These are phyloP conservation scores for Taiozyma sp. DNA, from an alignment of 1,139 yeast genomes.

Conservation along the genomic window DNA sequence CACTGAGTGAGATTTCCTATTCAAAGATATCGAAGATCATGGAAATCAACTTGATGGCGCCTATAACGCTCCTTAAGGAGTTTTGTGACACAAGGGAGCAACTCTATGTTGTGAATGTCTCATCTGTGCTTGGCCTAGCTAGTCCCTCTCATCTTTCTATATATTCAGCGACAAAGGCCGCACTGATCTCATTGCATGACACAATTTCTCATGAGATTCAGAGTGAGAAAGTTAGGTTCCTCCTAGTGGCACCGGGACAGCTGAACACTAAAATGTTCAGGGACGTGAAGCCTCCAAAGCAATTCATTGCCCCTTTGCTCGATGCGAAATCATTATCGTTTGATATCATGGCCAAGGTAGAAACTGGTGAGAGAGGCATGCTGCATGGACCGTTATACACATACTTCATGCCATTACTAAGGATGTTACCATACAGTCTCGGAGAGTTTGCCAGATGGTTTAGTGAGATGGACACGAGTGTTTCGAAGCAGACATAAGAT, in stretches of 20 bases:
- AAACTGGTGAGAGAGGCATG: conserved; percentile 47
- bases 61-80: conserved; percentile 43
- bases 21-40: conserved; percentile 36
- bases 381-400: conserved; percentile 59
- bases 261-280: conserved; percentile 56
- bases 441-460: conserved; percentile 44
- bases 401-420: conserved; percentile 48
- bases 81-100: conserved; percentile 29
- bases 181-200: conserved; percentile 55
- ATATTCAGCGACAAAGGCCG: conserved; percentile 66
- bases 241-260: conserved; percentile 66
- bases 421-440: conserved; percentile 46
- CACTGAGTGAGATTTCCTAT: conserved; percentile 34
- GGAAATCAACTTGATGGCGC: conserved; percentile 54
- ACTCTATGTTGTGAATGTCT: conserved; percentile 56
- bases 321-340: conserved; percentile 39
- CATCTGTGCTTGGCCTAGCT: conserved; percentile 67
- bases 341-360: conserved; percentile 36
- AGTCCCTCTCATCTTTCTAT: conserved; percentile 66
- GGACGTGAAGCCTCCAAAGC: conserved; percentile 54
- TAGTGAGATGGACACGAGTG: conserved; percentile 46
- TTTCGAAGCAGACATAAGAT: conserved; percentile 3
- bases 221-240: conserved; percentile 32
- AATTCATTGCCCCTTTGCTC: conserved; percentile 63
- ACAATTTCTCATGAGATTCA: conserved; percentile 47